phyloP scores from a whole-genome alignment of 2,329 filamentous ascomycete species.

The Aspergillus tamarii region DNA sequence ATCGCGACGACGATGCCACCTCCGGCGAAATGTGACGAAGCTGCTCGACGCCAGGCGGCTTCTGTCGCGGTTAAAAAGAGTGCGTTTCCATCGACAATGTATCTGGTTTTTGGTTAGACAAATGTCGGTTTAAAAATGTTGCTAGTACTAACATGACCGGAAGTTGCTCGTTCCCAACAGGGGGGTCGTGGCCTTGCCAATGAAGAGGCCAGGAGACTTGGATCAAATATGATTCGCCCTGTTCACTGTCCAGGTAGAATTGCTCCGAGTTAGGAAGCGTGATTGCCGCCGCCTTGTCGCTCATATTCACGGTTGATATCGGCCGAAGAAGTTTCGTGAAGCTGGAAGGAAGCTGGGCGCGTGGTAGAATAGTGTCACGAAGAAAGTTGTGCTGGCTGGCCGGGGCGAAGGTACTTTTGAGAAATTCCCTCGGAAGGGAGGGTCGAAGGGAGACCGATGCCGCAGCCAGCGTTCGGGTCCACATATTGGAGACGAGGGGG shows the following conservation, averaged over 20 bases:
- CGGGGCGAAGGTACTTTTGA: background rate
- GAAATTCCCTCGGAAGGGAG: background rate
- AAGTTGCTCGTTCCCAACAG: background rate
- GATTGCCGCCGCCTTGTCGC: background rate
- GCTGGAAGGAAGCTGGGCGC: background rate
- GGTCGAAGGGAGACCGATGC: background rate
- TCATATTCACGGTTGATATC: background rate
- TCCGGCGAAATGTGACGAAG: constrained; percentile 16
- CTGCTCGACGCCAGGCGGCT: constrained; percentile 23
- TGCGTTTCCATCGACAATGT: constrained; percentile 29
- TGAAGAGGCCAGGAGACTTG: constrained; percentile 28
- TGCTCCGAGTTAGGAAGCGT: constrained; percentile 20
- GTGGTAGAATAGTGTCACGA: background rate
- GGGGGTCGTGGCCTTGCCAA: constrained; percentile 13
- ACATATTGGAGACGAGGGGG: background rate
- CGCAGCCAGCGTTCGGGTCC: background rate
- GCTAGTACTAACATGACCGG: background rate
- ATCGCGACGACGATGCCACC: constrained; percentile 27
- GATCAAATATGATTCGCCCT: constrained; percentile 21
- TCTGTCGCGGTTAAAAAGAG: constrained; percentile 29
- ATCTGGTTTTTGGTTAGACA: constrained; percentile 17
- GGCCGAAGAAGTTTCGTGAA: background rate
- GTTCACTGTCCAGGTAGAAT: constrained; percentile 19
- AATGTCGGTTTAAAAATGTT: too few species aligned
- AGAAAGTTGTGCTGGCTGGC: background rate